Evolutionary conservation across 768 basidiomycete genomes (phyloP), one percentile per base, ranked within the genome.

Genomic region (Mycena filopes): DNA sequence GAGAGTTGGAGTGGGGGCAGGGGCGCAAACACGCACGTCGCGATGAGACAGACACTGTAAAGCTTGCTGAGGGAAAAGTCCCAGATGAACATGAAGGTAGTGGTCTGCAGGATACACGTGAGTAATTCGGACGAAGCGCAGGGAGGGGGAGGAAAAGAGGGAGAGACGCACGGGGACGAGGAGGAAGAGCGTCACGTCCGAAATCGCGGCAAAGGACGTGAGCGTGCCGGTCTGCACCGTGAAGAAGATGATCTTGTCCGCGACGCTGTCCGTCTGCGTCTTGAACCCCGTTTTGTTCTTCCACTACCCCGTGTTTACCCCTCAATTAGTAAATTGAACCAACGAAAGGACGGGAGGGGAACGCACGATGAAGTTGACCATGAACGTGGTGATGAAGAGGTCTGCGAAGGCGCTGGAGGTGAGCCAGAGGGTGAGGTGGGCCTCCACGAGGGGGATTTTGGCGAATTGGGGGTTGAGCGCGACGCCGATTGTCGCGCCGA

Each of bases 61-160:
- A 69, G 50, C n/a, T 65, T 69, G 0, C 49, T 46, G 20, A 69
- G 63, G 4, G 59, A 68, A 21, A 65, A 65, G 55, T 68, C 67
- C 67, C 67, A 68, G 49, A 68, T 68, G 55, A 68, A 68, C 41
- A 57, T 54, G n/a, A n/a, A n/a, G n/a, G n/a, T n/a, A n/a, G n/a
- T n/a, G n/a, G n/a, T 15, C 57, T 65, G 64, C n/a, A n/a, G n/a
- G n/a, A n/a, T n/a, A n/a, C n/a, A n/a, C n/a, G n/a, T n/a, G n/a
- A n/a, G n/a, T n/a, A n/a, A n/a, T n/a, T n/a, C n/a, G n/a, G n/a
- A n/a, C n/a, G n/a, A n/a, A n/a, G n/a, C n/a, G n/a, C n/a, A n/a
- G n/a, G n/a, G n/a, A n/a, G n/a, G n/a, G n/a, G n/a, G n/a, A n/a
- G n/a, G n/a, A n/a, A n/a, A n/a, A n/a, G n/a, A n/a, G n/a, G n/a